Evolutionary conservation across 1,139 yeast species (phyloP), one percentile per base, ranked within the genome.

Genomic region (Suhomyces taliae): DNA sequence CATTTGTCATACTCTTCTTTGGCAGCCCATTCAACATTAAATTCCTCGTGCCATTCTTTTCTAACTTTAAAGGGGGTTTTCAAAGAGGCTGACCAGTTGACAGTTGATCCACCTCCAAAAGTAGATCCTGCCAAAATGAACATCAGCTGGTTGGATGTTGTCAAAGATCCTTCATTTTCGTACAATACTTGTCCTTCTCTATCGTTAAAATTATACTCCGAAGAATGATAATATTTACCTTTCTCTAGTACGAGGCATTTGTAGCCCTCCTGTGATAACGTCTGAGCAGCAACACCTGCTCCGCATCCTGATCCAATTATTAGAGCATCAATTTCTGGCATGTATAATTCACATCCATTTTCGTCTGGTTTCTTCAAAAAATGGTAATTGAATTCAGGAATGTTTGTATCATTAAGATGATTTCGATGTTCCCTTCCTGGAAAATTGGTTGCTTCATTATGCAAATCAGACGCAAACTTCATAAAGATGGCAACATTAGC

Each of bases 1-100:
- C 81, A 76, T 26, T 72, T 65, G 47, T 79, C 84, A 55, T 65
- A 80, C 8, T 56, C 59, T 12, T 69, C 74, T 8, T 60, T 56
- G 4, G 76, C 79, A 34, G 70, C 82, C 74, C 80, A 79, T 15
- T 78, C 78, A 8, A 76, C 66, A 0, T 80, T 81, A 46, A 62
- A 66, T 27, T 74, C 69, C 44, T 74, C 72, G 40, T 72, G 78
- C 84, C 84, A 81, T 55, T 81, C 84, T 43, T 73, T 67, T 45
- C 86, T 72, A 6, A 81, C 81, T 49, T 70, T 71, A 56, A 75
- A 78, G 1, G 83, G 82, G 1, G 86, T 77, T 45, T 67, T 72
- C 49, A 81, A 59, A 53, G 79, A 70, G 8, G 85, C 85, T n/a
- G 81, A 74, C 86, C 86, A 81, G 60, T 81, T 81, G 41, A 81